Evolutionary conservation across 1,284 basidiomycete genomes (phyloP).

Genomic region (Leccinum subrobustum): DNA sequence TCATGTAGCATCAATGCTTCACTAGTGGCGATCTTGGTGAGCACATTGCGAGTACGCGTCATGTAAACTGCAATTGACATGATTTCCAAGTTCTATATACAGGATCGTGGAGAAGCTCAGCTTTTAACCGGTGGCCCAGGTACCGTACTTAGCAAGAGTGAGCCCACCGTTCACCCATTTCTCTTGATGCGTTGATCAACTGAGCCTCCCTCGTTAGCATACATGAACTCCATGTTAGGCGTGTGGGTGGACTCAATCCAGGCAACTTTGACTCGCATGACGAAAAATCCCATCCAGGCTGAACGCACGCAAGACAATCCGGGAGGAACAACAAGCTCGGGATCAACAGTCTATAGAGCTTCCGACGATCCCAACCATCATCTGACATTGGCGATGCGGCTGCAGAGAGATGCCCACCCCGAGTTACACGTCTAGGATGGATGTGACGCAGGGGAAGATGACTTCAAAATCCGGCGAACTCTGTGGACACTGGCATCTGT

Average conservation of each 20-base stretch:
- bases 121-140: constrained; percentile 13
- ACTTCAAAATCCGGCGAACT: neutral
- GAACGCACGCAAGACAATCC: constrained; percentile 17
- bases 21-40: constrained; percentile 15
- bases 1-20: constrained; percentile 14
- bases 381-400: neutral
- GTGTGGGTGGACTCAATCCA: constrained; percentile 5
- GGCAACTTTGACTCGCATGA: neutral
- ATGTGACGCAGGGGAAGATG: neutral
- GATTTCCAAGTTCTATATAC: constrained; percentile 11
- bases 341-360: constrained; percentile 11
- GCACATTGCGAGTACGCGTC: neutral
- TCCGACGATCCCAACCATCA: constrained; percentile 11
- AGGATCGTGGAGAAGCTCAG: neutral
- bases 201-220: constrained; percentile 13
- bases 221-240: neutral
- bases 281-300: constrained; percentile 2
- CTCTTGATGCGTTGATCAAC: too few species aligned
- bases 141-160: constrained; percentile 17
- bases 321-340: constrained; percentile 8
- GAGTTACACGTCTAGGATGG: neutral
- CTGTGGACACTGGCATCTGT: neutral
- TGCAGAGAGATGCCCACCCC: neutral
- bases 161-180: neutral
- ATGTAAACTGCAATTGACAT: neutral